These are phyloP conservation scores for Phlebiopsis flavidoalba DNA, from an alignment of 768 basidiomycete genomes.

Conservation along the genomic window DNA sequence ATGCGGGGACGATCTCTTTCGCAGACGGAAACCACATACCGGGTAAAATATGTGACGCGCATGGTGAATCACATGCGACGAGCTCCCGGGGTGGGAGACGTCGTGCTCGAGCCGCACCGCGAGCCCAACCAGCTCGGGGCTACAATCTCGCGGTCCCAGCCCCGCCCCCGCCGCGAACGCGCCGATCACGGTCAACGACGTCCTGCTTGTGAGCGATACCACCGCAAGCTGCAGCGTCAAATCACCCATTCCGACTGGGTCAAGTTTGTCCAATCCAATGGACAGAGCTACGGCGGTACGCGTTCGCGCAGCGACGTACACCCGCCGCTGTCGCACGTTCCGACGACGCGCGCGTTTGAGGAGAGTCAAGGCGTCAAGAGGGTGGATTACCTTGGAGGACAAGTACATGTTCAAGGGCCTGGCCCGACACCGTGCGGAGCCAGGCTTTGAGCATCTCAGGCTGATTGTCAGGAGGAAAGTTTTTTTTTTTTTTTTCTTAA, in stretches of 20 bases:
- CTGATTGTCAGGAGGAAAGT: constrained; percentile 10
- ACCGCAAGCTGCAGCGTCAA: constrained; percentile 35
- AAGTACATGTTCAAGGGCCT: constrained; percentile 32
- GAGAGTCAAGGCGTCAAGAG: constrained; percentile 33
- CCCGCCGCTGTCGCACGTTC: constrained; percentile 26
- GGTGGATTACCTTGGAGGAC: constrained; percentile 31
- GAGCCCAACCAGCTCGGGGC: constrained; percentile 13
- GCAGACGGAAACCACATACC: constrained; percentile 54
- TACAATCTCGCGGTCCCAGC: constrained; percentile 16
- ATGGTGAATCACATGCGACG: constrained; percentile 56
- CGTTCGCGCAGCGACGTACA: constrained; percentile 30
- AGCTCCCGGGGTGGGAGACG: constrained; percentile 57
- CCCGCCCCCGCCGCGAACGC: constrained; percentile 17
- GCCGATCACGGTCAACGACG: constrained; percentile 52
- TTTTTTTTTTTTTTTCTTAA: no score
- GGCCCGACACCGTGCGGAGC: constrained; percentile 19
- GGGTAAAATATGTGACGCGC: constrained; percentile 41
- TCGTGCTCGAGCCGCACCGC: constrained; percentile 37
- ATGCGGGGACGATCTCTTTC: constrained; percentile 40
- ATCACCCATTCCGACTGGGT: constrained; percentile 31
- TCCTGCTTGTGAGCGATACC: constrained; percentile 48
- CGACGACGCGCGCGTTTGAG: constrained; percentile 25
- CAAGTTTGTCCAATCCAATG: constrained; percentile 15
- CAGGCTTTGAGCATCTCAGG: constrained; percentile 16
- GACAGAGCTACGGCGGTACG: constrained; percentile 24